phyloP scores from a whole-genome alignment of 1,284 basidiomycete genomes.

The Rhodotorula glutinis region DNA sequence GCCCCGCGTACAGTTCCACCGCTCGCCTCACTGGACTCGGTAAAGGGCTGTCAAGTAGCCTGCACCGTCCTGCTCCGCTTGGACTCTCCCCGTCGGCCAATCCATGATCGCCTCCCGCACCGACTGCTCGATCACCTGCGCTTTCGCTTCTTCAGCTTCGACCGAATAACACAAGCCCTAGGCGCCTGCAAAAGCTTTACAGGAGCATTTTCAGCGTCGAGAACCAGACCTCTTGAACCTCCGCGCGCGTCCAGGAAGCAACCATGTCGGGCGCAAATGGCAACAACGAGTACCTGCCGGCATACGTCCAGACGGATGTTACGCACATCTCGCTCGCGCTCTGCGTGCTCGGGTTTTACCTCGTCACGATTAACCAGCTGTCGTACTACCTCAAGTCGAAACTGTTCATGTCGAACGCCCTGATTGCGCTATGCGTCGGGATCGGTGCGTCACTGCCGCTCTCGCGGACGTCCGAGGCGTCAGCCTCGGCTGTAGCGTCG shows the following conservation, averaged over 20 bases:
- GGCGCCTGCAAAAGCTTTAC: too few species aligned
- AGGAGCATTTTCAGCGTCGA: too few species aligned
- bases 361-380: constrained; percentile 48
- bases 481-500: too few species aligned
- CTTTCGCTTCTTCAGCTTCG: constrained; percentile 1
- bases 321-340: constrained; percentile 22
- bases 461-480: too few species aligned
- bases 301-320: constrained; percentile 19
- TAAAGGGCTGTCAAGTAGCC: too few species aligned
- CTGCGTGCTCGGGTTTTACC: constrained; percentile 25
- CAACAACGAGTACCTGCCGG: constrained; percentile 20
- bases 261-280: not conserved
- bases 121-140: not conserved
- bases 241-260: too few species aligned
- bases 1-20: too few species aligned
- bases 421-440: constrained; percentile 31
- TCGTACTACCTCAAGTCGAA: constrained; percentile 51
- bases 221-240: too few species aligned
- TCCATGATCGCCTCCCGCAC: not conserved
- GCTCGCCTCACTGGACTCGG: too few species aligned
- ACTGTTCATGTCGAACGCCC: constrained; percentile 47
- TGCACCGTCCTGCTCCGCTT: too few species aligned
- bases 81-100: not conserved
- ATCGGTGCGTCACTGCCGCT: constrained; percentile 19
- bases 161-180: constrained; percentile 17